These are phyloP conservation scores for Ceratocystis ficicola DNA, from an alignment of 2,329 filamentous ascomycete species.

Conservation along the genomic window DNA sequence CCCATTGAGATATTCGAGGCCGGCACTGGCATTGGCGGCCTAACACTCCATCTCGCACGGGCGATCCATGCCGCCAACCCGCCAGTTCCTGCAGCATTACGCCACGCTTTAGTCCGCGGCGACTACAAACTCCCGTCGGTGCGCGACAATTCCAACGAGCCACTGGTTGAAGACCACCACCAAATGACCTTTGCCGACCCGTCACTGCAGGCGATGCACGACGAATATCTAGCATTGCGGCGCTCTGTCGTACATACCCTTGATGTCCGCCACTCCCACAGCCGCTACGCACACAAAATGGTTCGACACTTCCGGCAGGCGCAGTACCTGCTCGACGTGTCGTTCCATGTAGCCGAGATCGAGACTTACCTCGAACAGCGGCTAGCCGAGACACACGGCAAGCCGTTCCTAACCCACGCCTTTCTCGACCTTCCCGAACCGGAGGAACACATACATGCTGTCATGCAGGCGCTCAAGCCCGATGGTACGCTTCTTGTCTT, in stretches of 20 bases:
- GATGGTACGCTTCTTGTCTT: slow-evolving; percentile 59
- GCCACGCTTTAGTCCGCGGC: slow-evolving; percentile 24
- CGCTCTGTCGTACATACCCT: slow-evolving; percentile 63
- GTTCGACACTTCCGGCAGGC: slow-evolving; percentile 56
- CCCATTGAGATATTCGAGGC: slow-evolving; percentile 69
- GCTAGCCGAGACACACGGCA: slow-evolving; percentile 31
- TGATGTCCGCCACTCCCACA: slow-evolving; percentile 52
- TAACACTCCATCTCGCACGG: slow-evolving; percentile 63
- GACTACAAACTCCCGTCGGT: slow-evolving; percentile 12
- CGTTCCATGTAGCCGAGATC: slow-evolving; percentile 61
- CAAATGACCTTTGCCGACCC: slow-evolving; percentile 24
- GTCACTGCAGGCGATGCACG: slow-evolving; percentile 29
- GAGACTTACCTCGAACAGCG: slow-evolving; percentile 45
- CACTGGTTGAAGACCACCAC: slow-evolving; percentile 23
- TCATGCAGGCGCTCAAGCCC: slow-evolving; percentile 47
- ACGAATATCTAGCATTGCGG: slow-evolving; percentile 39
- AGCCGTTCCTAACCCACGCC: slow-evolving; percentile 54
- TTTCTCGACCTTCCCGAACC: slow-evolving; percentile 62
- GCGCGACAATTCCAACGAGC: slow-evolving; percentile 19
- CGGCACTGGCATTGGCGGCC: slow-evolving; percentile 70
- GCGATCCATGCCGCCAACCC: slow-evolving; percentile 64
- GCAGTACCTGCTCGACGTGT: slow-evolving; percentile 56
- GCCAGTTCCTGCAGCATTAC: slow-evolving; percentile 35
- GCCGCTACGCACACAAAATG: slow-evolving; percentile 50
- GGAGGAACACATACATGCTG: slow-evolving; percentile 36